Evolutionary conservation across 2,329 filamentous ascomycete genomes (phyloP), one percentile per base, ranked within the genome.

Genomic region (Aspergillus flavus): DNA sequence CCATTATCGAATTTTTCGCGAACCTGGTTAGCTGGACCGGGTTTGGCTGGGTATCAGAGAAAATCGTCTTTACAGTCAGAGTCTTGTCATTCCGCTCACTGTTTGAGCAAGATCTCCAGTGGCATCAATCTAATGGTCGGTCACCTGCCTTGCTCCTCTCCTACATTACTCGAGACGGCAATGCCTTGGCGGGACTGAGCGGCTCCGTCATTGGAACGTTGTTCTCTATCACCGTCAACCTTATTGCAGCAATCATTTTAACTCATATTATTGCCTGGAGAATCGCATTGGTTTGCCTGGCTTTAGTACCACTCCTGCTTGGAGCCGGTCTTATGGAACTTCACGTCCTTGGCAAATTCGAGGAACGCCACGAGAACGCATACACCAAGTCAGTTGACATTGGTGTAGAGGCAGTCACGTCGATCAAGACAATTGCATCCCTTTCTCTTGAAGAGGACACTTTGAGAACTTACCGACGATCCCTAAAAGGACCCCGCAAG

Each of bases 191-290:
- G 48, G 89, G 87, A 0, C 83, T 93, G 66, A 90, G 87, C 60
- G 90, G 90, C 11, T 89, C 88, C 6, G 89, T 91, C 45, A 82
- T 92, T 60, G 89, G 90, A 6, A 91, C 88, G 0, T 78, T 91
- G 23, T 86, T 92, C 62, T 88, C 89, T 0, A 89, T 91, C 26
- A 68, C 85, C 3, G 84, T 92, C 65, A 92, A 91, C 73, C 86
- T 92, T 32, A 66, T 92, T 19, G 86, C 85, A 0, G 89, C 88
- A 1, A 87, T 92, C 60, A 85, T 90, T 34, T 73, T 93, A 11
- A 87, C 89, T 0, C 89, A 91, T 65, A 86, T 92, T 52, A 82
- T 93, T 54, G 89, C 89, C 3, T 93, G 91, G 91, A 90, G 87
- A 71, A 91, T 93, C 64, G 90, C 90, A 0, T 77, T 93, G 16